A percentile compares a stretch with the other conserved stretches of the same genome.
Conservation (phyloP, 345 rosid genomes). For the Rhizophora apiculata region DNA sequence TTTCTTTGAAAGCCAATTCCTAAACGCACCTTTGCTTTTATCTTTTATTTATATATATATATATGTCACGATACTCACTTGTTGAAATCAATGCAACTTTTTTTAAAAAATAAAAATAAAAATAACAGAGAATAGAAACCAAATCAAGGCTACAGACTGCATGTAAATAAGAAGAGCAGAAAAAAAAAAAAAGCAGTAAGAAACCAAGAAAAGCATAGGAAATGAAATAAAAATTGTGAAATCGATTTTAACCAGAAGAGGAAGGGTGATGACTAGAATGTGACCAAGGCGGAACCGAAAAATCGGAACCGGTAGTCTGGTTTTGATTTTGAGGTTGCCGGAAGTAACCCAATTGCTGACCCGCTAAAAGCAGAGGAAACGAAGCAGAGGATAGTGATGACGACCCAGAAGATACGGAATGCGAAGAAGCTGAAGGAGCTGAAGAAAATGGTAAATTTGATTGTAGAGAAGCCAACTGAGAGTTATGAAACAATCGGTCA, state of each 20-base stretch:
- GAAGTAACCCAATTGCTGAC: conserved; percentile 29
- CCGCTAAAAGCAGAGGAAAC: conserved; percentile 44
- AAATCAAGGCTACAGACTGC: neutral
- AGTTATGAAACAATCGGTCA: conserved; percentile 36
- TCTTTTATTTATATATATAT: neutral
- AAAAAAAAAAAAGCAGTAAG: neutral
- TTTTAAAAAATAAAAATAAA: conserved; percentile 1
- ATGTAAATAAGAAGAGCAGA: neutral
- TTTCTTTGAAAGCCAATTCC: neutral
- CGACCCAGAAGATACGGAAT: neutral
- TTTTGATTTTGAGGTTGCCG: conserved; percentile 11
- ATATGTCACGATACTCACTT: no score
- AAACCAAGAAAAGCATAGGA: neutral
- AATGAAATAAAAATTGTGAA: neutral
- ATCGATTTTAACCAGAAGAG: conserved; percentile 1
- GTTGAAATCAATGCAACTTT: no score
- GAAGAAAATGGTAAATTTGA: conserved; percentile 25
- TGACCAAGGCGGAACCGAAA: conserved; percentile 20
- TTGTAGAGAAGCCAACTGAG: conserved; percentile 30
- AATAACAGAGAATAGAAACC: neutral
- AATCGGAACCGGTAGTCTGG: conserved; percentile 5
- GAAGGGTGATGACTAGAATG: conserved; percentile 20
- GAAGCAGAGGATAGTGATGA: conserved; percentile 35
- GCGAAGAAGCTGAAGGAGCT: conserved; percentile 22
- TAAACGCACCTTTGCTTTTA: neutral